Conservation (phyloP, 805 yeast genomes). For the Metschnikowia cerradonensis region DNA sequence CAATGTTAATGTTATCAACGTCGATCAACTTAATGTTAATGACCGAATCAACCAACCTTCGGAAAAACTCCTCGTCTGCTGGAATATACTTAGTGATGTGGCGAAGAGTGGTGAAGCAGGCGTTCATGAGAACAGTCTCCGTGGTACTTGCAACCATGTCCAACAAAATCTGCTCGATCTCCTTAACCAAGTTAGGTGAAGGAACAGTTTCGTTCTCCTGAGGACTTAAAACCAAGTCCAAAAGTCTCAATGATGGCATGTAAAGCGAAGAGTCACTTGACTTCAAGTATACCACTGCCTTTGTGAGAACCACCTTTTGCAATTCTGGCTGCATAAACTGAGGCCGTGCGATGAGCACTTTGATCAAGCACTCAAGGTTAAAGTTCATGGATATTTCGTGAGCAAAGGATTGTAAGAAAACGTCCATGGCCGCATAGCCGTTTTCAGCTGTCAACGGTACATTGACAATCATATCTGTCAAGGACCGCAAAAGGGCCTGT, state of each 20-base stretch:
- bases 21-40: constrained; percentile 18
- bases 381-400: constrained; percentile 25
- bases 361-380: constrained; percentile 24
- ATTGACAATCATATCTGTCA: constrained; percentile 21
- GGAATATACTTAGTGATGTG: constrained; percentile 8
- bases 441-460: constrained; percentile 10
- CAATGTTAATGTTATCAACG: constrained; percentile 16
- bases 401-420: constrained; percentile 22
- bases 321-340: constrained; percentile 13
- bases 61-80: constrained; percentile 7
- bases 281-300: constrained; percentile 19
- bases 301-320: constrained; percentile 17
- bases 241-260: constrained; percentile 19
- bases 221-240: constrained; percentile 10
- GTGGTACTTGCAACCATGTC: constrained; percentile 7
- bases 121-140: constrained; percentile 11
- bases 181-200: background rate
- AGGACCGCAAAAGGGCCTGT: constrained; percentile 22
- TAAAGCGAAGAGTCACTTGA: constrained; percentile 28
- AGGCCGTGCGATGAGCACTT: constrained; percentile 15
- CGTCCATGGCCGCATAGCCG: constrained; percentile 7
- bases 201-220: constrained; percentile 4
- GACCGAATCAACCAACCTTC: constrained; percentile 10
- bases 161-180: constrained; percentile 7
- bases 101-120: constrained; percentile 11